phyloP scores from a whole-genome alignment of 371 early-diverging fungal species.

The Fennellomyces sp. region DNA sequence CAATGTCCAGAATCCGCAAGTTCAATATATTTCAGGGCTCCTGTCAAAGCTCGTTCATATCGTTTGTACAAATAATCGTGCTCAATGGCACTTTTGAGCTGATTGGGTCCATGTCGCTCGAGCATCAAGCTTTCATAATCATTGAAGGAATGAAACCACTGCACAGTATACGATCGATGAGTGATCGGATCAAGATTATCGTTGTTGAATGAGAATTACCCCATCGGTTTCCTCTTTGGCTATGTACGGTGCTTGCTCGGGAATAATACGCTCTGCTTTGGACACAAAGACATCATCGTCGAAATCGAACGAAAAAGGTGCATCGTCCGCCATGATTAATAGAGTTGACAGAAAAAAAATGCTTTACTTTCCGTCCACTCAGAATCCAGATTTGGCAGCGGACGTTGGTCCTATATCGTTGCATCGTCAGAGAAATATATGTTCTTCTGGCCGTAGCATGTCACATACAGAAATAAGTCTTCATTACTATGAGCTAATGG shows the following conservation, averaged over 20 bases:
- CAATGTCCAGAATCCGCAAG: constrained; percentile 30
- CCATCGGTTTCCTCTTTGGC: constrained; percentile 51
- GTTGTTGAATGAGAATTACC: too few relatives aligned
- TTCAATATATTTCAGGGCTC: constrained; percentile 31
- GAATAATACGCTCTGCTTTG: constrained; percentile 24
- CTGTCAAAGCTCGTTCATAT: constrained; percentile 36
- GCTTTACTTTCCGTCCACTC: too few relatives aligned
- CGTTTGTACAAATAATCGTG: constrained; percentile 45
- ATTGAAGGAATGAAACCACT: constrained; percentile 44
- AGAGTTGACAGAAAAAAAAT: too few relatives aligned
- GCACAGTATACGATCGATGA: too few relatives aligned
- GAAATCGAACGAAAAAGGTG: constrained; percentile 32
- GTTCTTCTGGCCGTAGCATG: too few relatives aligned
- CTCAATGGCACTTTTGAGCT: constrained; percentile 38
- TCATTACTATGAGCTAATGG: too few relatives aligned
- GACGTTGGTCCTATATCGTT: too few relatives aligned
- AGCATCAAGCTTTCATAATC: constrained; percentile 34
- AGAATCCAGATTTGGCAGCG: too few relatives aligned
- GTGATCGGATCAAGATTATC: too few relatives aligned
- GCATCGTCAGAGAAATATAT: too few relatives aligned
- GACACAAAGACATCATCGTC: constrained; percentile 48
- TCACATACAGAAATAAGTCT: too few relatives aligned
- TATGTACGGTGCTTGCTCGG: constrained; percentile 27
- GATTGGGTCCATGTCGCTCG: constrained; percentile 45
- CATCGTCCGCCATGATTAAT: constrained; percentile 3